Evolutionary conservation across 805 yeast genomes (phyloP), one percentile per base, ranked within the genome.

Genomic region (Starmera caribaea): DNA sequence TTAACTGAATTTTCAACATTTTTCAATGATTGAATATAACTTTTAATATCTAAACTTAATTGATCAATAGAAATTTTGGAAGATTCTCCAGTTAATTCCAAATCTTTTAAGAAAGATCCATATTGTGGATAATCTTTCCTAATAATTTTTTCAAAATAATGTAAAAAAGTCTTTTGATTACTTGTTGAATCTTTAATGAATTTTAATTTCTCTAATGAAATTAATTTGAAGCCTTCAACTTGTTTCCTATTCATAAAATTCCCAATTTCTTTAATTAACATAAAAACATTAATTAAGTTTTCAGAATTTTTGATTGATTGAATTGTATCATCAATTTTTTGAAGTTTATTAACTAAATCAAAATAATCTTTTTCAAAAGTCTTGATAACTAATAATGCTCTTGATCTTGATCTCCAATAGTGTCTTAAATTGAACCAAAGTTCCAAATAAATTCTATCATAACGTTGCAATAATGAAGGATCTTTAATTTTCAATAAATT

Each of bases 171-270:
- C 6, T 87, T 74, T 56, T 90, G 89, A 43, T 79, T 74, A 21
- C 6, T 21, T 21, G 26, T 21, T 24, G 82, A 87, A 60, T 90
- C 96, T 56, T 92, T 92, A 62, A 94, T 80, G 49, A 94, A 88
- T 28, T 82, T 85, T 42, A 92, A 69, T 49, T 97, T 68, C 53
- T 88, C 96, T 39, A 92, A 68, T n/a, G 96, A 85, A 35, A 85
- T 81, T 43, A 92, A 66, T 52, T 83, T 82, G 69, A 94, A 94
- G 3, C 99, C 99, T 47, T 75, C 73, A 1, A 97, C 97, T 57
- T 88, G 95, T 51, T 88, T 89, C 3, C 88, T 96, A 57, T 94
- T 92, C 98, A 92, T 92, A 58, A 80, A 90, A 58, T 92, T 92
- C 43, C 98, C 99, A 38, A 92, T 92, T 4, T 89, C 80, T 46